A percentile compares a stretch with the other conserved stretches of the same genome.
These are phyloP conservation scores for Aethionema arabicum DNA, from an alignment of 345 rosid species.

Conservation along the genomic window DNA sequence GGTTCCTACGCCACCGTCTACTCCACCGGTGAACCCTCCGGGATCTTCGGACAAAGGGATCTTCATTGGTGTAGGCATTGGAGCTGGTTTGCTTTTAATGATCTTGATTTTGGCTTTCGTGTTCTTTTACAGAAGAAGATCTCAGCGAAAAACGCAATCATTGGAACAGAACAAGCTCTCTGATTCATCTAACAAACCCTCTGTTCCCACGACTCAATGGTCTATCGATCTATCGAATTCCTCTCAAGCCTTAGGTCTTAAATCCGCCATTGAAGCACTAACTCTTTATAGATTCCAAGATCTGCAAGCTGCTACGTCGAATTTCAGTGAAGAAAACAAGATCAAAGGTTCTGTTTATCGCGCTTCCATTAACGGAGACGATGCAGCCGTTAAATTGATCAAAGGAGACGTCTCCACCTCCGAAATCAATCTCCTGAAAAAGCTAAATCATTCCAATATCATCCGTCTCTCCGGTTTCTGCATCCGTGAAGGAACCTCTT, in stretches of 20 bases:
- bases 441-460: constrained; percentile 73
- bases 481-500: constrained; percentile 64
- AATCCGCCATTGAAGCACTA: constrained; percentile 56
- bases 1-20: constrained; percentile 22
- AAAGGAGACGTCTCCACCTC: constrained; percentile 67
- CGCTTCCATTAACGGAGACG: constrained; percentile 67
- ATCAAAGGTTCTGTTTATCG: constrained; percentile 69
- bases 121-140: constrained; percentile 33
- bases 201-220: constrained; percentile 37
- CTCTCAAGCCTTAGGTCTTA: constrained; percentile 37
- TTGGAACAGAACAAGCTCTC: constrained; percentile 30
- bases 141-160: constrained; percentile 21
- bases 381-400: constrained; percentile 77
- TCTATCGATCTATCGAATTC: constrained; percentile 43
- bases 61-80: constrained; percentile 59
- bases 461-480: constrained; percentile 89
- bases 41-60: constrained; percentile 56
- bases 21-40: constrained; percentile 28
- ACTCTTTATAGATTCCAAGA: constrained; percentile 63
- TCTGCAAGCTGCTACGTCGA: constrained; percentile 54
- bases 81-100: constrained; percentile 44
- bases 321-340: constrained; percentile 55
- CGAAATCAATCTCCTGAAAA: constrained; percentile 77
- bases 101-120: constrained; percentile 34
- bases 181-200: constrained; percentile 40